phyloP scores from a whole-genome alignment of 2,329 filamentous ascomycete species.

The Teratosphaeria gauchensis region DNA sequence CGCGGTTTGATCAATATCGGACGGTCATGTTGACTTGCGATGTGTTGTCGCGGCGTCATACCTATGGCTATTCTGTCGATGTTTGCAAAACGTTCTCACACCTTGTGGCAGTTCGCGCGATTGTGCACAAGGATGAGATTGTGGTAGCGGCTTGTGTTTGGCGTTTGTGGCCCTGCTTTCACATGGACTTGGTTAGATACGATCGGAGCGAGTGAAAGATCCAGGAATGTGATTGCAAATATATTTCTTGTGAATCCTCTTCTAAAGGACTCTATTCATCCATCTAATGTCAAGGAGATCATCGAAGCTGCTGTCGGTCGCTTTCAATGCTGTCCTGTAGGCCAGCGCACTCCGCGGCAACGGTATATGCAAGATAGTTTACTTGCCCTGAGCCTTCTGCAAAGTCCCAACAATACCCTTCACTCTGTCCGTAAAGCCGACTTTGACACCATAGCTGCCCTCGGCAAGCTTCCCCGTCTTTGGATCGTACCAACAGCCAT shows the following conservation, averaged over 20 bases:
- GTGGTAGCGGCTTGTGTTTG: neutral
- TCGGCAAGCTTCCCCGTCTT: conserved; percentile 29
- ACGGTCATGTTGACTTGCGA: neutral
- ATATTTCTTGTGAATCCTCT: neutral
- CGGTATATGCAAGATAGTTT: neutral
- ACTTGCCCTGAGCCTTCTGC: conserved; percentile 37
- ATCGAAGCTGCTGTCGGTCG: neutral
- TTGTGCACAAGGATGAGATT: neutral
- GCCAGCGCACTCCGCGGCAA: neutral
- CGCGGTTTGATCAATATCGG: neutral
- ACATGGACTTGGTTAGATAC: neutral
- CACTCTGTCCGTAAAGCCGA: conserved; percentile 48
- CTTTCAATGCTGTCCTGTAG: neutral
- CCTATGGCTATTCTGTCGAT: neutral
- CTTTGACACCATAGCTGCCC: conserved; percentile 36
- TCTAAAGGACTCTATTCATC: neutral
- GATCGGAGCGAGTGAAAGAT: neutral
- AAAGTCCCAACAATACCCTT: conserved; percentile 50
- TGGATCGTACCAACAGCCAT: conserved; percentile 54
- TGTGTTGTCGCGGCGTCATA: neutral
- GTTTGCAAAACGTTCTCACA: too few species aligned
- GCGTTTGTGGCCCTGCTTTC: neutral
- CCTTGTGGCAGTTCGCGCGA: neutral
- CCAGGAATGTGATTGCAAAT: neutral
- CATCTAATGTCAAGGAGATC: neutral